Base-by-base conservation (phyloP, 352 stramenopile species). In the Globisporangium orthogonon region DNA sequence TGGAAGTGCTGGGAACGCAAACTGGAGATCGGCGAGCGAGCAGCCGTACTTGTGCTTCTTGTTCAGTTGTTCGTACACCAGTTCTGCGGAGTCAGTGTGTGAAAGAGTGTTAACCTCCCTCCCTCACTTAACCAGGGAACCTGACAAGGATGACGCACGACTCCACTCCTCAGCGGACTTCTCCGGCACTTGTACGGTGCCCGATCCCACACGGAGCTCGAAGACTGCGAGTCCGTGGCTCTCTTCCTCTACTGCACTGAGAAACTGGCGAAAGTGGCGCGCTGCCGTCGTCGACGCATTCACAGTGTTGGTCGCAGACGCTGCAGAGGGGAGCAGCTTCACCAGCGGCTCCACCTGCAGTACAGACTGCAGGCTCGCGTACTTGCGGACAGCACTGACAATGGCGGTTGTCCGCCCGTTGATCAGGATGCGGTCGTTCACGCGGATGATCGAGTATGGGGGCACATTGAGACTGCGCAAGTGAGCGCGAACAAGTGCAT, bases 371-470 rank as follows among this genome's bases (percentile, higher is more conserved):
- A 90, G 58, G 13, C 74, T 65, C 1, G 77, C 67, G 58, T 90
- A 88, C 56, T 87, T 90, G 50, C 80, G 73, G 44, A 87, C 63
- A 1, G 70, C 75, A 29, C 33, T 56, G 56, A 90, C 72, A 0
- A 60, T 79, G 11, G 67, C 72, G 33, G 67, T 43, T 0, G 69
- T 73, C 48, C 71, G 71, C 35, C 68, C 60, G 53, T 88, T 88
- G 47, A 90, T 75, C 11, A 74, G 77, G 54, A 90, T 80, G 41
- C 73, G 72, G 55, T 90, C 80, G 61, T 83, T 78, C 14, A 65
- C 65, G 45, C 70, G 80, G 54, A 89, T 89, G 65, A 87, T 80
- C 4, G 75, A 85, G 50, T 90, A 90, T 35, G 80, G 80, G 13
- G 71, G 63, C 29, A 69, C 73, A 45, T 90, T 88, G 17, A 90